These are phyloP conservation scores for Trichoderma brevicompactum DNA, from an alignment of 2,329 filamentous ascomycete genomes.

Conservation along the genomic window DNA sequence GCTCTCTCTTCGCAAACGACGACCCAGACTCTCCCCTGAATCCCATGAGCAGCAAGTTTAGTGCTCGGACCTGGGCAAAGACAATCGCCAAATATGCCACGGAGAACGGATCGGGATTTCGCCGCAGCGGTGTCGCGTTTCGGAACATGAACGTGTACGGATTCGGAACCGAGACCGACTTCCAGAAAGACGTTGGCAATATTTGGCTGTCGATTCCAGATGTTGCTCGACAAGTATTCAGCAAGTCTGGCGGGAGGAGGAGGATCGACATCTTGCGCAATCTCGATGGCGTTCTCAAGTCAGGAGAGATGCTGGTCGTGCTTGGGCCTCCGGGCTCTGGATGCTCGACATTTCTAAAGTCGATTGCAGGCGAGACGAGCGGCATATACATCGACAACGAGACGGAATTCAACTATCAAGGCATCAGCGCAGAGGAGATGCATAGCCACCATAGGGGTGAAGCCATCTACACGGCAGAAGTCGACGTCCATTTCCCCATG, in stretches of 20 bases:
- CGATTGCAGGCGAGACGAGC: constrained; percentile 62
- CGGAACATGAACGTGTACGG: constrained; percentile 50
- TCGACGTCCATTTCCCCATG: constrained; percentile 63
- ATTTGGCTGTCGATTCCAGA: constrained; percentile 32
- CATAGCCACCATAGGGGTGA: constrained; percentile 55
- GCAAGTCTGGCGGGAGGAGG: neutral
- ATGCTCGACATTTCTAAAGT: constrained; percentile 63
- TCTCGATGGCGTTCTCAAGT: constrained; percentile 64
- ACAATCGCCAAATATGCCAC: constrained; percentile 39
- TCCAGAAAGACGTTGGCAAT: constrained; percentile 50
- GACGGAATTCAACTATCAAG: constrained; percentile 48
- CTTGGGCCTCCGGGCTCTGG: constrained; percentile 65
- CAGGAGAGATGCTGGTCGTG: constrained; percentile 69
- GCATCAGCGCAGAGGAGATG: constrained; percentile 70
- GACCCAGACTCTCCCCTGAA: constrained; percentile 39
- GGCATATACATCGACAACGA: constrained; percentile 50
- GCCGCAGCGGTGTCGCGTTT: constrained; percentile 48
- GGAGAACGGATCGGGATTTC: constrained; percentile 30
- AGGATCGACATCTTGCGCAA: constrained; percentile 54
- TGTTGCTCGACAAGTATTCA: neutral
- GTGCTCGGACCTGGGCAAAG: constrained; percentile 49
- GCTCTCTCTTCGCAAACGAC: constrained; percentile 10
- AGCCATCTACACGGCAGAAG: constrained; percentile 68
- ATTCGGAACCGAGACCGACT: constrained; percentile 48
- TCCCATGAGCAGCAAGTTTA: constrained; percentile 47